Evolutionary conservation across 2,329 filamentous ascomycete genomes (phyloP), one percentile per base, ranked within the genome.

Genomic region (Verticillium dahliae): DNA sequence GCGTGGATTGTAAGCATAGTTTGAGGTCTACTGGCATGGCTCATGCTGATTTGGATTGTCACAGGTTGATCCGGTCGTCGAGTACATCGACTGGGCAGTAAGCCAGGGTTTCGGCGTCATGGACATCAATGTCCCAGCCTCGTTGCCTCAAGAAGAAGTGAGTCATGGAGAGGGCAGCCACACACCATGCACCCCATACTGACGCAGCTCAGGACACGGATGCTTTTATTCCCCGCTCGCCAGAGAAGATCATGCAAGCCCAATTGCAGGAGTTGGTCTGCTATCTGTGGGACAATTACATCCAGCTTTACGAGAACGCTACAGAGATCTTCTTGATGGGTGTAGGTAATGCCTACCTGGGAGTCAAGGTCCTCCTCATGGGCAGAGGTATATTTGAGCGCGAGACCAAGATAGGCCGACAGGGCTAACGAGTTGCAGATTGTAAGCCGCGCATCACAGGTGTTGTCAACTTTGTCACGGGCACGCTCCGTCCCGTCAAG

Each of bases 211-310:
- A 81, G 74, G 82, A 85, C 62, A 74, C 74, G 13, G 81, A 85
- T 39, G 69, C 80, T 1, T 81, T 76, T 63, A 80, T 76, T 2
- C 76, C 80, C 0, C 70, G 73, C 1, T 72, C 76, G 34, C 75
- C 75, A 35, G 83, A 83, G 66, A 75, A 73, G 59, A 75, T 74
- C 1, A 70, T 86, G 7, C 81, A 89, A 64, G 78, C 80, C 60
- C 84, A 85, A 73, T 87, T 85, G 0, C 86, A 90, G 64, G 88
- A 94, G 63, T 78, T 97, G 11, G 86, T 94, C 4, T 87, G 84
- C 63, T 98, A 97, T 70, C 79, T 99, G 14, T 99, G 95, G 95
- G 93, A 97, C 68, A 99, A 99, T 71, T 97, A 97, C 70, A 86
- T 99, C 22, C 91, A 97, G 79, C 81, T 90, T 37, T 87, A 88